Base-by-base conservation (phyloP, 495 filamentous ascomycete genomes). In the Penicillium nucicola region DNA sequence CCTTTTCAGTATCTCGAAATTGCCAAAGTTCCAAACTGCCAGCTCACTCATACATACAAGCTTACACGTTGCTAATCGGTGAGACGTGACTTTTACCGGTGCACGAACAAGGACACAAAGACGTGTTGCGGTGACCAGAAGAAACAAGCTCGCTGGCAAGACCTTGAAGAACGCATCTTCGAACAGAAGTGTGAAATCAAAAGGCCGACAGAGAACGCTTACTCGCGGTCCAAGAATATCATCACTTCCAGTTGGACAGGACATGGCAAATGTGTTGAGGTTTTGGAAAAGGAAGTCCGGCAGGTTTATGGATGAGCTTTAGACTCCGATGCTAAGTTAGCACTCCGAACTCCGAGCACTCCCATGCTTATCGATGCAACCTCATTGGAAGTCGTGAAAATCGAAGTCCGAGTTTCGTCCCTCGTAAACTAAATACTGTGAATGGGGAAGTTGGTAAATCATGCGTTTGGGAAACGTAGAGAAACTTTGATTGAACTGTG, bases 111-210 rank as follows among this genome's bases (percentile, higher is more conserved):
- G 52, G 13, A 42, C 19, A 34, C 43, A 40, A 1, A 70, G 51
- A 19, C 66, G 59, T 17, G 38, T 20, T n/a, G 55, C 53, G 0
- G 60, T 13, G 2, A 62, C 23, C 14, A 72, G 2, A 5, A 75
- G 49, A 19, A 72, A 67, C 1, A 66, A 0, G 12, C 36, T 53
- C 1, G 71, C 60, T 3, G 65, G 68, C 4, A 67, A 19, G 8
- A 53, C 22, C 4, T 52, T 34, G 44, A 70, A 67, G 42, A 67
- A 55, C 48, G 40, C 52, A 54, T 71, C 62, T 46, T 71, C 65
- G 19, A 71, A 70, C 14, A 65, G 55, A 1, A 71, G 48, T 12
- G 63, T 71, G 43, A 70, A 71, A 48, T 71, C 68, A 42, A 71
- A 71, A 0, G 51, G 13, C 12, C 68, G 62, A 52, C 66, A 71